These are phyloP conservation scores for Abortiporus biennis DNA, from an alignment of 1,284 basidiomycete genomes.

Conservation along the genomic window DNA sequence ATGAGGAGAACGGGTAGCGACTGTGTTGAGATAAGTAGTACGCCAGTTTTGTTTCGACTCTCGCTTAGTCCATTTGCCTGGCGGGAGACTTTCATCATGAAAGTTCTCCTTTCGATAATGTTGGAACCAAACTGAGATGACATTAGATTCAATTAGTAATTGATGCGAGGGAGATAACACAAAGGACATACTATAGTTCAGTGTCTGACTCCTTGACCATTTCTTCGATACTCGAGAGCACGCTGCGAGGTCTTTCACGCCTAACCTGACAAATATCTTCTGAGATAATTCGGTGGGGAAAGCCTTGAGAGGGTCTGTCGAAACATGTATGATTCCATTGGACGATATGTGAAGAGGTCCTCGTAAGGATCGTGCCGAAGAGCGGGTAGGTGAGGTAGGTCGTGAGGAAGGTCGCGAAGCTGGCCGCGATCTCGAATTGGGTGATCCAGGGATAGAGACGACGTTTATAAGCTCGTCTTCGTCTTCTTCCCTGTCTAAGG, in stretches of 20 bases:
- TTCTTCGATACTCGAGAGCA: constrained; percentile 79
- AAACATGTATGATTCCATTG: constrained; percentile 20
- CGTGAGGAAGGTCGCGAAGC: constrained; percentile 33
- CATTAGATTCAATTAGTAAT: constrained; percentile 1
- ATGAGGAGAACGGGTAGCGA: constrained; percentile 37
- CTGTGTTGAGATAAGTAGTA: constrained; percentile 46
- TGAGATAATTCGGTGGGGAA: constrained; percentile 81
- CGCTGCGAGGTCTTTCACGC: constrained; percentile 62
- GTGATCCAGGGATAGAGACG: constrained; percentile 64
- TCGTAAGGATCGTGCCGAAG: constrained; percentile 34
- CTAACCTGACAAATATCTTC: constrained; percentile 62
- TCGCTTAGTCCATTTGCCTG: constrained; percentile 80
- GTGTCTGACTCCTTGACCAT: constrained; percentile 81
- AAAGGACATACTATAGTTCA: constrained; percentile 76
- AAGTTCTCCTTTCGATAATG: constrained; percentile 78
- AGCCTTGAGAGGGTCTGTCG: constrained; percentile 56
- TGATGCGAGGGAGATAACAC: background rate
- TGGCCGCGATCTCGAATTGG: constrained; percentile 39
- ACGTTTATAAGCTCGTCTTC: constrained; percentile 75
- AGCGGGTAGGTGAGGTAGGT: constrained; percentile 51
- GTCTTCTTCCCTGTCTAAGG: constrained; percentile 44
- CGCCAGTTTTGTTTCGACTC: constrained; percentile 85
- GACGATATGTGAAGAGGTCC: constrained; percentile 35
- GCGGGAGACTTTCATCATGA: constrained; percentile 66
- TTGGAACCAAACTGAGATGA: constrained; percentile 78